These are phyloP conservation scores for Triticum monococcum DNA, from an alignment of 176 grass and related monocot genomes.

Conservation along the genomic window DNA sequence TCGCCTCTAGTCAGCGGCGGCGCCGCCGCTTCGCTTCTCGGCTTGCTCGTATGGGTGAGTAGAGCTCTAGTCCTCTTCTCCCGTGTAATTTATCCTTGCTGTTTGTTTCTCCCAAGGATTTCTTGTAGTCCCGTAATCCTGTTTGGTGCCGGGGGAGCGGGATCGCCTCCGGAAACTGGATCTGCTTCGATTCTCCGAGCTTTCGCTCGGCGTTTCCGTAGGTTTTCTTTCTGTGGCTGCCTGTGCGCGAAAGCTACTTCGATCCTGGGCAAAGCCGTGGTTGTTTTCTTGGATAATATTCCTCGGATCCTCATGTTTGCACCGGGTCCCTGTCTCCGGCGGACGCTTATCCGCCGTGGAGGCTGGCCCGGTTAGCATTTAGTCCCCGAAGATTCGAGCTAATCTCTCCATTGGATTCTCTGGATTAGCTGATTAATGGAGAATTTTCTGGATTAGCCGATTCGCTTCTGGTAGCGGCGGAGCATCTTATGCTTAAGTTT, in stretches of 20 bases:
- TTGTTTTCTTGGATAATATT: slow-evolving; percentile 31
- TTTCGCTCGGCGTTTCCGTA: not conserved
- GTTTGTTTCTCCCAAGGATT: not conserved
- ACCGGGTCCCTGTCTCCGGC: not conserved
- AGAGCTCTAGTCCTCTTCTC: not conserved
- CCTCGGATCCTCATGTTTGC: not conserved
- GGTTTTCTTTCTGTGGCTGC: not conserved
- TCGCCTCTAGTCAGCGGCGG: not conserved
- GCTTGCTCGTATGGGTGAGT: slow-evolving; percentile 24
- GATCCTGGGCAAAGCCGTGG: not conserved
- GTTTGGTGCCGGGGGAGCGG: not conserved
- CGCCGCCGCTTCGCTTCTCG: slow-evolving; percentile 10
- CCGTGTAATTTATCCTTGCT: not conserved
- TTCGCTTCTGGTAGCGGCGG: slow-evolving; percentile 4
- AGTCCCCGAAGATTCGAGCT: not conserved
- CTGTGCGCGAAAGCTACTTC: slow-evolving; percentile 32
- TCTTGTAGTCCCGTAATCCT: not conserved
- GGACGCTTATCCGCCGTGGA: not conserved
- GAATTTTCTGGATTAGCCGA: not conserved
- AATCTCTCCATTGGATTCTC: not conserved
- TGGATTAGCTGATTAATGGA: slow-evolving; percentile 28
- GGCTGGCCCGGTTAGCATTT: not conserved
- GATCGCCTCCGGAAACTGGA: slow-evolving; percentile 6
- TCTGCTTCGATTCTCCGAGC: not conserved
- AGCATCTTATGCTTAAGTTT: not conserved